A percentile compares a stretch with the other conserved stretches of the same genome.
Evolutionary conservation across 768 basidiomycete species (phyloP).

Genomic region (Tephrocybe sp.): DNA sequence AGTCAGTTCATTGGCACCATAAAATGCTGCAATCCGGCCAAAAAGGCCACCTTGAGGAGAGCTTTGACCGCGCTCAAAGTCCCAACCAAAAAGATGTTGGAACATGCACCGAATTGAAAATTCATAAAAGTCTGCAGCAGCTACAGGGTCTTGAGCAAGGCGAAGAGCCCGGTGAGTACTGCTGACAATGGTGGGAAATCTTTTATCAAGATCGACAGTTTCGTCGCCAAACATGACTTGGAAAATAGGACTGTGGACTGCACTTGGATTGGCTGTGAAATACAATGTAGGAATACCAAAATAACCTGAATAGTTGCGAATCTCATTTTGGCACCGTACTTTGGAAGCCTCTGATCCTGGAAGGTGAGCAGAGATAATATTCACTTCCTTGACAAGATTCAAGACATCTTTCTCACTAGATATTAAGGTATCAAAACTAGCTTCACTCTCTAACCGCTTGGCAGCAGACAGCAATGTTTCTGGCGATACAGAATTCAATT

Average conservation of each 20-base stretch:
- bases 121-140: no score
- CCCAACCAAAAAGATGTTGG: no score
- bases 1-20: slow-evolving; percentile 26
- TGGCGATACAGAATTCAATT: slow-evolving; percentile 49
- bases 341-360: slow-evolving; percentile 29
- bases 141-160: slow-evolving; percentile 31
- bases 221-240: background rate
- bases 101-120: slow-evolving; percentile 23
- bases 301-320: slow-evolving; percentile 28
- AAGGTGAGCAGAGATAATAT: slow-evolving; percentile 19
- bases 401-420: slow-evolving; percentile 29
- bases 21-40: slow-evolving; percentile 28
- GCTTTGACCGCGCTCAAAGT: slow-evolving; percentile 8
- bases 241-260: slow-evolving; percentile 19
- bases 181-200: slow-evolving; percentile 20
- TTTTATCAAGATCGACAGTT: slow-evolving; percentile 1
- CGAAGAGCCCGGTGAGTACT: slow-evolving; percentile 18
- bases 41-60: slow-evolving; percentile 24
- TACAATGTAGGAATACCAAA: slow-evolving; percentile 39
- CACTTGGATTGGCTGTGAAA: slow-evolving; percentile 44
- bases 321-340: slow-evolving; percentile 34
- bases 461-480: slow-evolving; percentile 50
- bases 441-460: slow-evolving; percentile 20
- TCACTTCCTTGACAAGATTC: slow-evolving; percentile 20
- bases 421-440: slow-evolving; percentile 11